Base-by-base conservation (phyloP, 202 grass and related monocot species). In the Cymbopogon flexuosus region DNA sequence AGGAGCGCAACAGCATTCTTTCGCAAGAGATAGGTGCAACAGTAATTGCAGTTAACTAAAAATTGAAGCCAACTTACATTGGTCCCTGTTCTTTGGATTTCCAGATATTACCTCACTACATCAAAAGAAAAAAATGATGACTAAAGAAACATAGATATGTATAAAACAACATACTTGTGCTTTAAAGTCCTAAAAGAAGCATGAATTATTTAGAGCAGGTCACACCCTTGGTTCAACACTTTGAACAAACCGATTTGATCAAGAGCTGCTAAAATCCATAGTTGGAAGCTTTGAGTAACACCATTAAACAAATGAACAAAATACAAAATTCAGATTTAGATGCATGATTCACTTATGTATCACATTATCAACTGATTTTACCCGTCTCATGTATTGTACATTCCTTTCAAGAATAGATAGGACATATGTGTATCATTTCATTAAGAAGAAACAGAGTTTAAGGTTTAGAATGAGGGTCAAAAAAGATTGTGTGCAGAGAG, bases 61-160 rank as follows among this genome's bases (percentile, higher is more conserved):
- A 62, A 30, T 37, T 30, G 21, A 77, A 72, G 23, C 33, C 14
- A 59, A 62, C 78, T 82, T 82, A 89, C 87, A 70, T 66, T 85
- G 78, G 34, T 73, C 66, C 59, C 33, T 37, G 15, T 47, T 78
- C 65, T 60, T 81, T 56, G 87, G 62, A 68, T 68, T 84, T 73
- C 72, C 83, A 73, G 87, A 73, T 72, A 75, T 39, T 73, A 73
- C 68, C 59, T 77, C 77, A 59, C 87, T 89, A 78, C 78, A 89
- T 43, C 35, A 89, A 49, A 78, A 78, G 27, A 66, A 68, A 40
- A 6, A 13, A 37, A 16, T 79, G 8, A 57, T 73, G 31, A 75
- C 4, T 80, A 80, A 76, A 34, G 31, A 63, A 69, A 58, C 18
- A 57, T 22, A 57, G 52, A 22, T 29, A 24, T 37, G 15, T 41